phyloP scores from a whole-genome alignment of 1,139 yeast genomes.

The Zygotorulaspora mrakii region DNA sequence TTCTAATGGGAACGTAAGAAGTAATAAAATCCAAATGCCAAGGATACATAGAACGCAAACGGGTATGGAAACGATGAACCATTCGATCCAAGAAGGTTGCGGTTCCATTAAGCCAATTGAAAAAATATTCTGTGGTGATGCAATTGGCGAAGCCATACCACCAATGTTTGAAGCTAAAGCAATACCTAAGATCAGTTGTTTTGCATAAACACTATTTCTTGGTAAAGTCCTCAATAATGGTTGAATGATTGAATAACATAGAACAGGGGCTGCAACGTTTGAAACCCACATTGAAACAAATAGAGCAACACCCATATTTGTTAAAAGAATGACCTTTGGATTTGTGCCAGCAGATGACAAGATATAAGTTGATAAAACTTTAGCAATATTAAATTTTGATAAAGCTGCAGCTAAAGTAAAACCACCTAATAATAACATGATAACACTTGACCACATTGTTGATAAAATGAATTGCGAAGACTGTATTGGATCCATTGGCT shows the following conservation, averaged over 20 bases:
- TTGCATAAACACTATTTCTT: conserved; percentile 69
- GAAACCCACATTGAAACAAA: conserved; percentile 94
- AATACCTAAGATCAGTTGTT: conserved; percentile 81
- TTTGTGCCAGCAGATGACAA: conserved; percentile 80
- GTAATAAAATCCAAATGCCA: conserved; percentile 65
- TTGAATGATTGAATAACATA: conserved; percentile 84
- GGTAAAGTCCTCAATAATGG: conserved; percentile 82
- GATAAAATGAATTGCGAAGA: conserved; percentile 76
- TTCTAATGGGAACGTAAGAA: conserved; percentile 63
- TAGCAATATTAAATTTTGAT: conserved; percentile 85
- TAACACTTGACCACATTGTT: conserved; percentile 93
- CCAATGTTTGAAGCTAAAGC: conserved; percentile 90
- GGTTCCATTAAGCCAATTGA: conserved; percentile 87
- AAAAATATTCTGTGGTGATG: conserved; percentile 91
- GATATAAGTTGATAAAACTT: conserved; percentile 74
- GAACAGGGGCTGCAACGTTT: conserved; percentile 93
- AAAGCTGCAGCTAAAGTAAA: conserved; percentile 92
- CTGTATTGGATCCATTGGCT: conserved; percentile 55
- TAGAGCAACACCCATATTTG: conserved; percentile 81
- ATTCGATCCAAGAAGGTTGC: conserved; percentile 88
- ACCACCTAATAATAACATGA: conserved; percentile 85
- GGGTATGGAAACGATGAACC: conserved; percentile 87
- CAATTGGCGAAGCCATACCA: conserved; percentile 95
- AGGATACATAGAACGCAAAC: conserved; percentile 61
- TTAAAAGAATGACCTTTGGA: conserved; percentile 69